Evolutionary conservation across 2,329 filamentous ascomycete genomes (phyloP).

Genomic region (Diaporthe sp.): DNA sequence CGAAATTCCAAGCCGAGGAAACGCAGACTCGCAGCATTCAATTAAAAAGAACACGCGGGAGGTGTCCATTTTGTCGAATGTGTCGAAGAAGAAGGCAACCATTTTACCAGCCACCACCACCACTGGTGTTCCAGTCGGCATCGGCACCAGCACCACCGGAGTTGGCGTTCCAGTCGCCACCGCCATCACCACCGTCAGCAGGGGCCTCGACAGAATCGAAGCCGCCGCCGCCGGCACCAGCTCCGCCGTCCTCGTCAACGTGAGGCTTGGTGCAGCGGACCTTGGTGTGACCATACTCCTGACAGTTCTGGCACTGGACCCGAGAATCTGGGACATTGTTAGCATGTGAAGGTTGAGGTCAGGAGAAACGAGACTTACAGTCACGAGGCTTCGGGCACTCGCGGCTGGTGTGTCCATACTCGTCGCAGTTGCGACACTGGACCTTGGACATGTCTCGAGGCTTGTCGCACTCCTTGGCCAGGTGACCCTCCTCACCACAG

Average conservation of each 20-base stretch:
- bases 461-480: conserved; percentile 72
- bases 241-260: conserved; percentile 45
- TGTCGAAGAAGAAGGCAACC: background rate
- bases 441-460: conserved; percentile 56
- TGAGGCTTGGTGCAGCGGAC: conserved; percentile 53
- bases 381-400: conserved; percentile 70
- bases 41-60: background rate
- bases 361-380: conserved; percentile 53
- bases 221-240: conserved; percentile 32
- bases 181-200: conserved; percentile 37
- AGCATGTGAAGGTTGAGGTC: conserved; percentile 4
- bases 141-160: conserved; percentile 35
- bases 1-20: background rate
- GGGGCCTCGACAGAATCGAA: conserved; percentile 21
- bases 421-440: conserved; percentile 67
- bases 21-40: background rate
- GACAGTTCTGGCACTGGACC: conserved; percentile 71
- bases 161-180: conserved; percentile 35
- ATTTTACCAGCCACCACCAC: conserved; percentile 30
- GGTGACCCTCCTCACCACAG: conserved; percentile 73
- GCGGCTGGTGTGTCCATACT: conserved; percentile 61
- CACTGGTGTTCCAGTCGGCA: conserved; percentile 32
- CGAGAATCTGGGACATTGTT: conserved; percentile 56
- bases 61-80: background rate
- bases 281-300: conserved; percentile 60